Percentiles rank a stretch among this genome's conserved stretches.
phyloP scores from a whole-genome alignment of 2,329 filamentous ascomycete species.

The Lachnellula occidentalis region DNA sequence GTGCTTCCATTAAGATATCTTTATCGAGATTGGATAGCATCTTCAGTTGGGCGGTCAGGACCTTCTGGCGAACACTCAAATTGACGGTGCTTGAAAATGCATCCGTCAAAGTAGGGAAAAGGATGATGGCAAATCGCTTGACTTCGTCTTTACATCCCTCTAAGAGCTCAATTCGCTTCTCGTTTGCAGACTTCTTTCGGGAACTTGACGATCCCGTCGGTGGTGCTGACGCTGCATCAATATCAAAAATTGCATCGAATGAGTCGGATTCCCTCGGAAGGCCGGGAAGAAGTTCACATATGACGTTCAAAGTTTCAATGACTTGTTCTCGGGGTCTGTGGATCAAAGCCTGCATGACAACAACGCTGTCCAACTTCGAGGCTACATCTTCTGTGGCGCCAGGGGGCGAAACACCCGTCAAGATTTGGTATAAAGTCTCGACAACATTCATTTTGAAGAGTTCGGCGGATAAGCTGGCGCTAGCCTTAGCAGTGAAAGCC shows the following conservation, averaged over 20 bases:
- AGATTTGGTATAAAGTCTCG: slow-evolving; percentile 93
- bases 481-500: slow-evolving; percentile 83
- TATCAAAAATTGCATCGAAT: slow-evolving; percentile 42
- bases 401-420: slow-evolving; percentile 92
- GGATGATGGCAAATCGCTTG: slow-evolving; percentile 84
- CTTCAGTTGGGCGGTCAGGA: slow-evolving; percentile 90
- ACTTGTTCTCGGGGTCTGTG: slow-evolving; percentile 94
- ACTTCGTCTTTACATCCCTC: slow-evolving; percentile 81
- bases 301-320: slow-evolving; percentile 93
- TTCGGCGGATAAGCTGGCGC: slow-evolving; percentile 79
- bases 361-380: slow-evolving; percentile 86
- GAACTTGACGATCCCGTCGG: slow-evolving; percentile 38
- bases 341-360: slow-evolving; percentile 98
- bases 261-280: slow-evolving; percentile 51
- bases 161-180: slow-evolving; percentile 76
- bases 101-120: slow-evolving; percentile 92
- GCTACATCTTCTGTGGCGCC: slow-evolving; percentile 70
- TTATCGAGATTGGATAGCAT: slow-evolving; percentile 95
- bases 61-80: slow-evolving; percentile 87
- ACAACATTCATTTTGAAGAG: slow-evolving; percentile 95
- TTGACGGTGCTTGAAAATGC: slow-evolving; percentile 98
- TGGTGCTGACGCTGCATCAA: slow-evolving; percentile 34
- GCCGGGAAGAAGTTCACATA: slow-evolving; percentile 85
- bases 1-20: slow-evolving; percentile 74
- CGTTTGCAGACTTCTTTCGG: slow-evolving; percentile 56